These are phyloP conservation scores for Chrysopogon serrulatus DNA, from an alignment of 176 grass and related monocot genomes.

Conservation along the genomic window DNA sequence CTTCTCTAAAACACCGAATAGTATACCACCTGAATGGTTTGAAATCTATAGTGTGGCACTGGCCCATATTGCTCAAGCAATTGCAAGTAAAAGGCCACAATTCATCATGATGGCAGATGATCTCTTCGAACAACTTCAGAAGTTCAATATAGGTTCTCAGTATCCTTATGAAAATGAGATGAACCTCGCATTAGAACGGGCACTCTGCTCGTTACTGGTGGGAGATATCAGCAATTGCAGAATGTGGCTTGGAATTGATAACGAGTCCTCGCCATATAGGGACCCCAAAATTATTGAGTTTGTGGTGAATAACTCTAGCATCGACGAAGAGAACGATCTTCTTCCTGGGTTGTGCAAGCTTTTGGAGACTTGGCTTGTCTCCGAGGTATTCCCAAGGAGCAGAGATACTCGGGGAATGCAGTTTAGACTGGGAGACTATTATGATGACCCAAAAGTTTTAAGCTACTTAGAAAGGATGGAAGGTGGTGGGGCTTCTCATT, in stretches of 20 bases:
- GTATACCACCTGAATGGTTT: slow-evolving; percentile 83
- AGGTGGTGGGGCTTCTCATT: slow-evolving; percentile 66
- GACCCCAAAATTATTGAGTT: slow-evolving; percentile 83
- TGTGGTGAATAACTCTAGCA: slow-evolving; percentile 65
- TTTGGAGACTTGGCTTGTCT: slow-evolving; percentile 83
- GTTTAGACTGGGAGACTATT: slow-evolving; percentile 89
- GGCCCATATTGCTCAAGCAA: slow-evolving; percentile 85
- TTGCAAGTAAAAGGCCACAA: slow-evolving; percentile 69
- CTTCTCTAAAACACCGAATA: slow-evolving; percentile 80
- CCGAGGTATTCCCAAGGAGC: slow-evolving; percentile 82
- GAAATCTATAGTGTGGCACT: slow-evolving; percentile 91
- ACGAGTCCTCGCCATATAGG: slow-evolving; percentile 52
- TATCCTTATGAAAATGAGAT: slow-evolving; percentile 45
- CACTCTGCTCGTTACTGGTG: slow-evolving; percentile 78
- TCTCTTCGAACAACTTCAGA: slow-evolving; percentile 79
- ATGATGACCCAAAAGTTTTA: slow-evolving; percentile 76
- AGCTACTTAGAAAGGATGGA: slow-evolving; percentile 90
- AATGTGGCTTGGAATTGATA: slow-evolving; percentile 81
- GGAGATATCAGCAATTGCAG: slow-evolving; percentile 78
- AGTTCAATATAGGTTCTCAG: slow-evolving; percentile 56
- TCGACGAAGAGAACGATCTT: slow-evolving; percentile 57
- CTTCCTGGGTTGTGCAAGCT: slow-evolving; percentile 93
- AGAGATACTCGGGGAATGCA: slow-evolving; percentile 80
- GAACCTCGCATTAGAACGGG: slow-evolving; percentile 73
- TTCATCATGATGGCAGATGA: slow-evolving; percentile 70